Conservation (phyloP, 495 filamentous ascomycete genomes). For the Penicillium fimorum region DNA sequence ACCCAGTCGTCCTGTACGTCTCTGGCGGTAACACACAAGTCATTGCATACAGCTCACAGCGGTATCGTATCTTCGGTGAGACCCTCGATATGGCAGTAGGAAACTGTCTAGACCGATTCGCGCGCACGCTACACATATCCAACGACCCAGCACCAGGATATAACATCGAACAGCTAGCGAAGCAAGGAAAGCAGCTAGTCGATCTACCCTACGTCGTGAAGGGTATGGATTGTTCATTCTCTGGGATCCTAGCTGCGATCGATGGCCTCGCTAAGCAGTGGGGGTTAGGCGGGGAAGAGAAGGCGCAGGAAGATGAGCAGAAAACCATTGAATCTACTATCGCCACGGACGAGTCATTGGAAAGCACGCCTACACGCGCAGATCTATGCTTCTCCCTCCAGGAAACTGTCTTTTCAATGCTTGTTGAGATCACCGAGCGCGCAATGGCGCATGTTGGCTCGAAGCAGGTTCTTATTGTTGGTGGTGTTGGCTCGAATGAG, state of each 20-base stretch:
- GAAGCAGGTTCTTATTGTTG: slow-evolving; percentile 87
- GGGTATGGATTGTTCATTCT: slow-evolving; percentile 97
- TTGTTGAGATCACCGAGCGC: slow-evolving; percentile 97
- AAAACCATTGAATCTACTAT: slow-evolving; percentile 2
- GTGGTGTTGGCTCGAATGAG: slow-evolving; percentile 98
- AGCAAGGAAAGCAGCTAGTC: slow-evolving; percentile 67
- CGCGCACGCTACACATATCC: slow-evolving; percentile 80
- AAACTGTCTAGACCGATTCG: slow-evolving; percentile 96
- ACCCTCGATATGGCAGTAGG: slow-evolving; percentile 96
- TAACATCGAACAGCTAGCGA: slow-evolving; percentile 96
- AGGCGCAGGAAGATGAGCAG: slow-evolving; percentile 37
- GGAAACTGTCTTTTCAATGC: slow-evolving; percentile 93
- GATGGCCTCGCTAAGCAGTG: slow-evolving; percentile 73
- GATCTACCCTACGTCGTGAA: slow-evolving; percentile 96
- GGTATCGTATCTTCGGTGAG: slow-evolving; percentile 97
- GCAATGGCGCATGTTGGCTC: slow-evolving; percentile 97
- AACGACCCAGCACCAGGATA: slow-evolving; percentile 97
- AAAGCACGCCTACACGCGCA: slow-evolving; percentile 62
- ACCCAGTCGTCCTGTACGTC: slow-evolving; percentile 95
- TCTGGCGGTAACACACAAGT: slow-evolving; percentile 97
- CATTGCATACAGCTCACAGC: slow-evolving; percentile 89
- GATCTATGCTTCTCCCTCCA: slow-evolving; percentile 94
- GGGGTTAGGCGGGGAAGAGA: slow-evolving; percentile 40
- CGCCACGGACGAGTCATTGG: slow-evolving; percentile 24
- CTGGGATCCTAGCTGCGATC: slow-evolving; percentile 79